Conservation (phyloP, 2,329 filamentous ascomycete species). For the Furcasterigmium furcatum region DNA sequence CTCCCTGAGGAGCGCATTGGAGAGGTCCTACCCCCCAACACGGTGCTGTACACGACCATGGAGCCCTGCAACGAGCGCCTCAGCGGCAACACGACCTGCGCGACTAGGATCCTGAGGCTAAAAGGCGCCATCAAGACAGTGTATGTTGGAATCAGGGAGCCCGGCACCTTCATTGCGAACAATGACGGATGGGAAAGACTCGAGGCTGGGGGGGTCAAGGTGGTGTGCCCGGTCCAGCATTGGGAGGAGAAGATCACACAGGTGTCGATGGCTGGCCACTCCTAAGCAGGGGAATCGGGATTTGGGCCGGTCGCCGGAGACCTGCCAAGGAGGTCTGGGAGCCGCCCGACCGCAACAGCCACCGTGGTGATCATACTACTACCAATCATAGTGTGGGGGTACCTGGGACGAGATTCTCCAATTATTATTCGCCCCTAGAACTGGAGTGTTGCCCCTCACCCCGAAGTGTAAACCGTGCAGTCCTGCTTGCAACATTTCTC, state of each 20-base stretch:
- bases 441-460: too few species aligned
- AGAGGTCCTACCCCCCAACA: slow-evolving; percentile 32
- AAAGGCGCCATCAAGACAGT: slow-evolving; percentile 27
- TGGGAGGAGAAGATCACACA: slow-evolving; percentile 49
- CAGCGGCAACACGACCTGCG: slow-evolving; percentile 33
- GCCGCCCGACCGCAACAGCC: too few species aligned
- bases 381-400: too few species aligned
- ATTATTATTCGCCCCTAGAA: too few species aligned
- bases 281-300: too few species aligned
- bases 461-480: too few species aligned
- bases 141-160: slow-evolving; percentile 35
- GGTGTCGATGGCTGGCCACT: slow-evolving; percentile 62
- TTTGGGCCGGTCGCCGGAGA: too few species aligned
- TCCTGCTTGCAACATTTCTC: too few species aligned
- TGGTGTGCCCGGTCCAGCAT: slow-evolving; percentile 37
- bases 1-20: slow-evolving; percentile 29
- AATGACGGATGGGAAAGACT: slow-evolving; percentile 24
- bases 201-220: slow-evolving; percentile 17
- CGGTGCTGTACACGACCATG: slow-evolving; percentile 41
- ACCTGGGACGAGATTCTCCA: too few species aligned
- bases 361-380: too few species aligned
- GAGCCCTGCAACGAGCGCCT: slow-evolving; percentile 39
- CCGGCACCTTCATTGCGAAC: slow-evolving; percentile 28
- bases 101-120: slow-evolving; percentile 27
- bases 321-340: too few species aligned